Base-by-base conservation (phyloP, 73 alveolate genomes). In the Tetrahymena elliotti region DNA sequence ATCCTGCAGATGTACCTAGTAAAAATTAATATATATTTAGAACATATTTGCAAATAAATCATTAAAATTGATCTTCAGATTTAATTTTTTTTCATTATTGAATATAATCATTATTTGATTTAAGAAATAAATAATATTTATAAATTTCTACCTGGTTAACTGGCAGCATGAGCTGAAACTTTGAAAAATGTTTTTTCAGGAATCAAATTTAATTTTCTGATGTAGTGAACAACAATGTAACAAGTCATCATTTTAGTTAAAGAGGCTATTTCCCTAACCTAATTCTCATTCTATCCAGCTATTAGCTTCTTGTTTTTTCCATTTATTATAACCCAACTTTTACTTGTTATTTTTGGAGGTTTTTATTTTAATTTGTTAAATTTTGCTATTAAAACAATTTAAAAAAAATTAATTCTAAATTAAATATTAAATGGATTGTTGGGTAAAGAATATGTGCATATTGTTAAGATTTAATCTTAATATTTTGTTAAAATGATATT, bases 221-320 rank as follows among this genome's bases (percentile, higher is more conserved):
- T 22, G 15, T 97, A 68, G 33, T 94, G 83, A 34, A 97, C 36
- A 20, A 94, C 97, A 4, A 96, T 97, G 92, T 95, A 93, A 27
- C 97, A 93, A 15, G 99, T 97, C 99, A 97, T 97, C 27, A 97
- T 97, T 93, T 97, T 97, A 18, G 99, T 97, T 35, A 97, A 93
- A 83, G 98, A 97, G 0, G 99, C 99, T 38, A 97, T 94, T 93
- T 97, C 98, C 83, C 98, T 39, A 22, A 38, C 82, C 95, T 93
- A 27, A 93, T 93, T 38, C n/a, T 93, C 53, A 20, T 93, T 38
- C 8, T 93, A 35, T 2, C 95, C 95, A 16, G 54, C 33, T 24
- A 94, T 24, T 15, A 84, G 53, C 47, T 94, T 92, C 3, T 94
- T 94, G 33, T 38, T 94, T 54, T 94, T 94, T 33, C 95, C 96